Conservation (phyloP, 2,329 filamentous ascomycete species). For the Venturia asperata region DNA sequence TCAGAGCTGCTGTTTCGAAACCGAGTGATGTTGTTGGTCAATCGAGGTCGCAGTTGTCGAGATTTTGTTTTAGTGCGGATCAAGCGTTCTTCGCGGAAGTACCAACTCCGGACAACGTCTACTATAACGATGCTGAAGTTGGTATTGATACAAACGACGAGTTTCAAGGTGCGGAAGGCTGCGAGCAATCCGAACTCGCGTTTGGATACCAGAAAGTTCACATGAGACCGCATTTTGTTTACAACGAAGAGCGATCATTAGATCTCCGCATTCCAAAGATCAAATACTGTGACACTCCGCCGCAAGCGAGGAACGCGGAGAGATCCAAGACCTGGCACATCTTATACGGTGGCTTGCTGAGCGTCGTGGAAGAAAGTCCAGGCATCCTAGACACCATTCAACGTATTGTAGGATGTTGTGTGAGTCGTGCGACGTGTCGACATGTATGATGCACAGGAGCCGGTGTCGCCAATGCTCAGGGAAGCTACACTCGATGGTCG, state of each 20-base stretch:
- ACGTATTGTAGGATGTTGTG: background rate
- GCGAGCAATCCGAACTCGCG: background rate
- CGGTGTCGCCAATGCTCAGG: background rate
- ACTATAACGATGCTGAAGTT: background rate
- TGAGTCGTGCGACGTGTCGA: background rate
- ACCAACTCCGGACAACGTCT: background rate
- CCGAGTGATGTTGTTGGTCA: background rate
- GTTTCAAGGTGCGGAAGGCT: background rate
- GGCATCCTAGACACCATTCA: background rate
- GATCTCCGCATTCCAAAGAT: background rate
- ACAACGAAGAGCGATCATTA: background rate
- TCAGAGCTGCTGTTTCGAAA: background rate
- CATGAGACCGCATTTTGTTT: background rate
- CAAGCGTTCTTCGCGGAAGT: constrained; percentile 1
- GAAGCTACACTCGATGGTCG: background rate
- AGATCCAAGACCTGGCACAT: background rate
- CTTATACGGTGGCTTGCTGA: background rate
- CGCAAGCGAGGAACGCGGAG: background rate
- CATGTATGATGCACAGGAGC: background rate
- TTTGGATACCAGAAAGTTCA: background rate
- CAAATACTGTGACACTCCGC: background rate
- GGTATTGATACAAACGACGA: constrained; percentile 7
- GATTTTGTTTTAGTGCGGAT: background rate
- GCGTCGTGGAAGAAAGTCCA: background rate
- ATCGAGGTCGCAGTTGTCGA: background rate